Base-by-base conservation (phyloP, 148 eudicot species). In the Fagopyrum esculentum region DNA sequence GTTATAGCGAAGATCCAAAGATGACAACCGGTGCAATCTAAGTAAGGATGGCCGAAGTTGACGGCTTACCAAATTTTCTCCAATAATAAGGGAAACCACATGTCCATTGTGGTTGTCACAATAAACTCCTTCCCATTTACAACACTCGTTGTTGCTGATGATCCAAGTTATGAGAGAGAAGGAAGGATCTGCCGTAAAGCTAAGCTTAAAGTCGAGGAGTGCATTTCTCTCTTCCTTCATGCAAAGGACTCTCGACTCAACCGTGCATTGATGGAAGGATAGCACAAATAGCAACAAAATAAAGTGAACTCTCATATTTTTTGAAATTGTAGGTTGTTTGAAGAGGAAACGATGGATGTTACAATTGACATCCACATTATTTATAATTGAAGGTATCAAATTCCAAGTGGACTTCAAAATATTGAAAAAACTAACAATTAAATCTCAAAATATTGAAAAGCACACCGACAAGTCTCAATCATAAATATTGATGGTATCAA, bases 1-100 rank as follows among this genome's bases (percentile, higher is more conserved):
- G 76, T 77, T 77, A 50, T 11, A 22, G 50, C 80, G 78, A 72
- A 86, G 78, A 51, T 79, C 83, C 29, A 86, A 73, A 68, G 8
- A 13, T 3, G 13, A 19, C 54, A 78, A 45, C 3, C 73, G 55
- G 15, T 43, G 57, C 60, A 78, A 64, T 16, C 61, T 45, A 56
- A 73, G 73, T 60, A 73, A 73, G 12, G 71, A 66, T 59, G 35
- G 63, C 5, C 35, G 61, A n/a, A 78, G 43, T n/a, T 13, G 45
- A 13, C 63, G 7, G 43, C 76, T 69, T 30, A 40, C 57, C 17
- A 78, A 59, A 4, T 12, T 6, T 1, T 6, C 0, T 2, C 2
- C 5, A 16, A 2, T 1, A 35, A 35, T 7, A 19, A 71, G 49
- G 0, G 8, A 40, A 40, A 71, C 9, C 51, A 73, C 75, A 11